These are phyloP conservation scores for Trametes villosa DNA, from an alignment of 768 basidiomycete genomes.

Conservation along the genomic window DNA sequence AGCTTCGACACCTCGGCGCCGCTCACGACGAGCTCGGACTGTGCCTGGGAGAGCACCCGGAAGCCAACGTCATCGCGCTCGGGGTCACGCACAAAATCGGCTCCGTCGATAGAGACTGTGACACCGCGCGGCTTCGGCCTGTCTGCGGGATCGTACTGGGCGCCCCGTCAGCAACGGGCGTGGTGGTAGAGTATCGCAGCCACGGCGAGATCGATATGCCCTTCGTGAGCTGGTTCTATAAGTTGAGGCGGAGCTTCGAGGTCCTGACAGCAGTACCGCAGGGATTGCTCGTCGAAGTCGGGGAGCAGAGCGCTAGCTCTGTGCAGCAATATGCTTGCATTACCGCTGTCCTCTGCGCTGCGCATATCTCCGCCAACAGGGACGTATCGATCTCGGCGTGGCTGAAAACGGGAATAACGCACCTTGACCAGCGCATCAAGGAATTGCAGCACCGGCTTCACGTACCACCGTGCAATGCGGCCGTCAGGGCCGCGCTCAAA, in stretches of 20 bases:
- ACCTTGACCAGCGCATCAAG: constrained; percentile 29
- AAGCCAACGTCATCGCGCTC: constrained; percentile 28
- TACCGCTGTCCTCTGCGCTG: too few relatives aligned
- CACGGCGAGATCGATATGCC: too few relatives aligned
- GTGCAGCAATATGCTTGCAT: too few relatives aligned
- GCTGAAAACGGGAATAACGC: neutral
- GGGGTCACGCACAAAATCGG: constrained; percentile 16
- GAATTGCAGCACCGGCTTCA: constrained; percentile 27
- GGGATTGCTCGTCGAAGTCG: too few relatives aligned
- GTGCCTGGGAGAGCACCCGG: constrained; percentile 13
- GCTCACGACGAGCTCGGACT: constrained; percentile 20
- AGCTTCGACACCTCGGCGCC: constrained; percentile 26
- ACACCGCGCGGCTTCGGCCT: constrained; percentile 9
- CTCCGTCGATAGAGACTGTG: neutral
- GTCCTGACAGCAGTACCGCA: too few relatives aligned
- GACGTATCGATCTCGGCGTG: too few relatives aligned
- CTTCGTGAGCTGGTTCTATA: too few relatives aligned
- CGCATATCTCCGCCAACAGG: too few relatives aligned
- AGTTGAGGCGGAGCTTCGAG: too few relatives aligned
- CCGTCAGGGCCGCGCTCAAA: constrained; percentile 23
- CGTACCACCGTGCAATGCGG: constrained; percentile 26
- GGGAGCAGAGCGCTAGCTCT: too few relatives aligned
- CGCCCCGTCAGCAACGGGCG: neutral
- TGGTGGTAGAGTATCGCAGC: neutral
- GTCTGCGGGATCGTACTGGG: constrained; percentile 14